Conservation (phyloP, 768 basidiomycete species). For the Tricholoma matsutake region DNA sequence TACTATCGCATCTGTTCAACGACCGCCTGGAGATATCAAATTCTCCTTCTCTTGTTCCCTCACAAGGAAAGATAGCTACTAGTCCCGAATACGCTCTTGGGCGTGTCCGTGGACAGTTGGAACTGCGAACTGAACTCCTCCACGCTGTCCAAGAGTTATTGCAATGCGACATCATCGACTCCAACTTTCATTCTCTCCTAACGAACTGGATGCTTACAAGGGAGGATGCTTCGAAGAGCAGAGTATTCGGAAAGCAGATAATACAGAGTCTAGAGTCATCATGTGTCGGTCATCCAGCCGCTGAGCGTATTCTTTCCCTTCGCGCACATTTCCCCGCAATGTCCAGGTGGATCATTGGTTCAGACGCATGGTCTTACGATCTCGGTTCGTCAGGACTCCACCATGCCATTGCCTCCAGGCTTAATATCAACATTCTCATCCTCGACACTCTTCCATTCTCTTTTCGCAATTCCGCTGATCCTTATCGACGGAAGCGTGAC, state of each 20-base stretch:
- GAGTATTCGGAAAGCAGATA: constrained; percentile 55
- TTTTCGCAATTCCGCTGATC: constrained; percentile 63
- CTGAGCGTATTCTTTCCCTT: constrained; percentile 56
- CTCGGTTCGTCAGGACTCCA: constrained; percentile 94
- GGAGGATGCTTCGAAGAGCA: constrained; percentile 66
- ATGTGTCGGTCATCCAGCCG: constrained; percentile 38
- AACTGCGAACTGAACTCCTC: constrained; percentile 68
- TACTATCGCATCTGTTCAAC: constrained; percentile 77
- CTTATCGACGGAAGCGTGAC: constrained; percentile 86
- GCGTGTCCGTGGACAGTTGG: constrained; percentile 79
- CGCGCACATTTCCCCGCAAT: constrained; percentile 59
- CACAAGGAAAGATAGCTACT: constrained; percentile 75
- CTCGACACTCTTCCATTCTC: constrained; percentile 93
- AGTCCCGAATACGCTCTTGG: constrained; percentile 96
- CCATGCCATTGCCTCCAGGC: constrained; percentile 86
- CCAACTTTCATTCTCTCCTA: constrained; percentile 66
- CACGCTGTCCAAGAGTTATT: constrained; percentile 64
- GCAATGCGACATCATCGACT: constrained; percentile 42
- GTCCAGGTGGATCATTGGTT: constrained; percentile 96
- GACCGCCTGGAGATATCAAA: constrained; percentile 83
- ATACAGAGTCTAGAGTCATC: constrained; percentile 43
- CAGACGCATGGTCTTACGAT: constrained; percentile 98
- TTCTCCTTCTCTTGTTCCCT: constrained; percentile 66
- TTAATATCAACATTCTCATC: constrained; percentile 93
- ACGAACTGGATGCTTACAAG: constrained; percentile 78